Base-by-base conservation (phyloP, 2,329 filamentous ascomycete species). In the Podosphaera leucotricha region DNA sequence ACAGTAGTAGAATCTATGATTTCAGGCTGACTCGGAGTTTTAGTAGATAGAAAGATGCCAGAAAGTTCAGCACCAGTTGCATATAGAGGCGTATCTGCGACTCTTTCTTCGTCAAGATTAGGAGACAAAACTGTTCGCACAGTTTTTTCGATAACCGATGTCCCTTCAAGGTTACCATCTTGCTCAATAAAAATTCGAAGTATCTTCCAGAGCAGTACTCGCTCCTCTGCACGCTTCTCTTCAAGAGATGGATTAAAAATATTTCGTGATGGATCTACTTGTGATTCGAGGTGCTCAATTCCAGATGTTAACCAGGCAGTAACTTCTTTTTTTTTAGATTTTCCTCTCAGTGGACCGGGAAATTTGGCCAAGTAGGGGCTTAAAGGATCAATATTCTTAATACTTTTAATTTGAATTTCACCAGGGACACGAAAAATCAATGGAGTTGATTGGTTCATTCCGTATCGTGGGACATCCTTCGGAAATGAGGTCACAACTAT, bases 251-350 rank as follows among this genome's bases (percentile, higher is more conserved):
- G 57, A 26, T 65, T 67, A 26, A 63, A 65, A 56, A 60, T 64
- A 46, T 68, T 67, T 15, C 62, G 63, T 26, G 57, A 45, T 46
- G 57, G 53, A 1, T 50, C 48, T 21, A 50, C 49, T 44, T 61
- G 67, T 53, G 66, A 71, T 56, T 92, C 82, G 30, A 94, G 62
- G 0, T 64, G 64, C 33, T 82, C 77, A 45, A 95, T 87, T 43
- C 78, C 83, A 47, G 70, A 65, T 3, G 68, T 71, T 38, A 98
- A 66, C 90, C 92, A 98, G 1, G 73, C 61, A 38, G 86, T 53
- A 0, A 84, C 72, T 44, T 98, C 87, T 64, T 95, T 98, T 67
- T 98, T 98, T 67, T 93, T 95, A 1, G 77, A 75, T 57, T 94
- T 95, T 36, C 76, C 71, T 59, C 80, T 85, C 22, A 98, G 64